Base-by-base conservation (phyloP, 2,329 filamentous ascomycete species). In the Epichloe sylvatica region DNA sequence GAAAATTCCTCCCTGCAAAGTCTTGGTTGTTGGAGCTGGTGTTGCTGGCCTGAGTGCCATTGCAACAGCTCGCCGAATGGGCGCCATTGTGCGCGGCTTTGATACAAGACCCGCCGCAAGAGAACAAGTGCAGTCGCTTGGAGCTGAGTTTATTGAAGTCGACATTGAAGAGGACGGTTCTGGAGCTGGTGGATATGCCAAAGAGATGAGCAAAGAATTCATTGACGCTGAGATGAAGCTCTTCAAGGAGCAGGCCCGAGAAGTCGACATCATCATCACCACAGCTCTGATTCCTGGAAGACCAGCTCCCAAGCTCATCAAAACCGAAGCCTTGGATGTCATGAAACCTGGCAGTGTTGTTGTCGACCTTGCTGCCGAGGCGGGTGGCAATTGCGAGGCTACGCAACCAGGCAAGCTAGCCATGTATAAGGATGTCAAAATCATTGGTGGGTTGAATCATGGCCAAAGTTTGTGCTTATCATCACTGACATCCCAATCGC, bases 121-220 rank as follows among this genome's bases (percentile, higher is more conserved):
- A 40, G 89, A 94, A 64, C 89, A 94, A 67, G 87, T 95, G 1
- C 85, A 94, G 63, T 94, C 87, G 5, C 77, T 94, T 0, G 89
- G 89, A 25, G 89, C 88, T 17, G 89, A 94, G 61, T 94, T 94
- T 59, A 78, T 94, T 56, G 86, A 94, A 65, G 88, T 94, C 21
- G 83, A 87, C 13, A 73, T 94, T 21, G 65, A 91, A 56, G 89
- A 95, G 66, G 87, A 92, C 52, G 89, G 89, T 1, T 81, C 84
- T 12, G 88, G 87, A 2, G 81, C 84, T 8, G 88, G 89, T 30
- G 89, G 89, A 15, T 95, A 95, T 60, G 87, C 86, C 48, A 94
- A 94, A 61, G 86, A 90, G 61, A 94, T 94, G 88, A 92, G 86
- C 49, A 89, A 91, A 60, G 88, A 91, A 57, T 95, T 94, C 60